Percentiles rank a stretch among this genome's conserved stretches.
phyloP scores from a whole-genome alignment of 306 rosid genomes.

The Pyrus communis region DNA sequence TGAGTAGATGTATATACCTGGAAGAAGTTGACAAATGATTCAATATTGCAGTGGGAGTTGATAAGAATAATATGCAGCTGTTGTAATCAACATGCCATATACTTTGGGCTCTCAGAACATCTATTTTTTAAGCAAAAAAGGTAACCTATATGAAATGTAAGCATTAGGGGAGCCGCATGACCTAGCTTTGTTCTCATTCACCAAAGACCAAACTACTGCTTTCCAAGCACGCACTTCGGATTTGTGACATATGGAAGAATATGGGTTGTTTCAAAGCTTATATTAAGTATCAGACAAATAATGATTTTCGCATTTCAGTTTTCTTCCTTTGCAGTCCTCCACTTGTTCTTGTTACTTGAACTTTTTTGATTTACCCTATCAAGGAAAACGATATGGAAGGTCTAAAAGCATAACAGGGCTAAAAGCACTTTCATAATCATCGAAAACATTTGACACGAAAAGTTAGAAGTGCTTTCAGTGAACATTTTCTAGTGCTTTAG shows the following conservation, averaged over 20 bases:
- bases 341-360: background rate
- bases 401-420: no score
- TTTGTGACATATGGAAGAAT: background rate
- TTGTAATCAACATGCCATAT: background rate
- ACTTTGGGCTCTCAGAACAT: background rate
- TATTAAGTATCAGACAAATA: background rate
- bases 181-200: background rate
- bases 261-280: background rate
- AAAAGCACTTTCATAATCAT: background rate
- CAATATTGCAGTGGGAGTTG: background rate
- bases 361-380: no score
- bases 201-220: background rate
- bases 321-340: background rate
- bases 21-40: slow-evolving; percentile 17
- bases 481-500: no score
- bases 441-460: no score
- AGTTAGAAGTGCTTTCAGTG: no score
- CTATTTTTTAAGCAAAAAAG: background rate
- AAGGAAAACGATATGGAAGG: background rate
- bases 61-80: background rate
- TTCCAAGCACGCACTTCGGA: background rate
- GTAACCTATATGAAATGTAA: background rate
- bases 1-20: background rate
- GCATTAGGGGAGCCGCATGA: background rate
- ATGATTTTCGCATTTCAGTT: no score